Conservation (phyloP, 2,329 filamentous ascomycete species). For the Conoideocrella luteorostrata region DNA sequence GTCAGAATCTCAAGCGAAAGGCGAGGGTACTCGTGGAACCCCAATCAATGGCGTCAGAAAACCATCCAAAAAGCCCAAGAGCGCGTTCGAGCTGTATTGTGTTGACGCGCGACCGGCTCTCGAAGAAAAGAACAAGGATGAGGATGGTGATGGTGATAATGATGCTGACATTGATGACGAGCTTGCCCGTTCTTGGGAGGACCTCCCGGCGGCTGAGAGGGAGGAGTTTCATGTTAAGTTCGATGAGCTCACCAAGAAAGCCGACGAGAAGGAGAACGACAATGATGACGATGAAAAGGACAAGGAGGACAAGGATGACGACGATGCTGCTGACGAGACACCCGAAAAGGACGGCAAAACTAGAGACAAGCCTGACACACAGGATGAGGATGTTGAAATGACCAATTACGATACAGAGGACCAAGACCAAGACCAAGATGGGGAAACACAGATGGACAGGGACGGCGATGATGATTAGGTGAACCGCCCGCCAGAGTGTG, state of each 20-base stretch:
- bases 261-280: slow-evolving; percentile 21
- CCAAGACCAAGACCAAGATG: slow-evolving; percentile 16
- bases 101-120: slow-evolving; percentile 40
- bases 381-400: slow-evolving; percentile 47
- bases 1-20: slow-evolving; percentile 30
- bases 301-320: slow-evolving; percentile 11
- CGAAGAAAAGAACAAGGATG: slow-evolving; percentile 37
- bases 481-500: too few species aligned
- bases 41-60: slow-evolving; percentile 35
- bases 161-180: slow-evolving; percentile 44
- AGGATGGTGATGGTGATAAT: slow-evolving; percentile 16
- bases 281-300: slow-evolving; percentile 16
- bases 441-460: slow-evolving; percentile 26
- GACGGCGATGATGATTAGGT: slow-evolving; percentile 25
- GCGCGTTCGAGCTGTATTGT: slow-evolving; percentile 50
- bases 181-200: slow-evolving; percentile 48
- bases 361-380: slow-evolving; percentile 24
- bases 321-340: slow-evolving; percentile 11
- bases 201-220: slow-evolving; percentile 41
- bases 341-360: slow-evolving; percentile 15
- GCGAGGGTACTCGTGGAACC: slow-evolving; percentile 10
- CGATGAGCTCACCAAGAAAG: slow-evolving; percentile 19
- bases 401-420: slow-evolving; percentile 39
- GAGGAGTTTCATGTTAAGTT: slow-evolving; percentile 39
- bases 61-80: slow-evolving; percentile 36